Evolutionary conservation across 2,329 filamentous ascomycete species (phyloP).

Genomic region (Acarospora socialis): DNA sequence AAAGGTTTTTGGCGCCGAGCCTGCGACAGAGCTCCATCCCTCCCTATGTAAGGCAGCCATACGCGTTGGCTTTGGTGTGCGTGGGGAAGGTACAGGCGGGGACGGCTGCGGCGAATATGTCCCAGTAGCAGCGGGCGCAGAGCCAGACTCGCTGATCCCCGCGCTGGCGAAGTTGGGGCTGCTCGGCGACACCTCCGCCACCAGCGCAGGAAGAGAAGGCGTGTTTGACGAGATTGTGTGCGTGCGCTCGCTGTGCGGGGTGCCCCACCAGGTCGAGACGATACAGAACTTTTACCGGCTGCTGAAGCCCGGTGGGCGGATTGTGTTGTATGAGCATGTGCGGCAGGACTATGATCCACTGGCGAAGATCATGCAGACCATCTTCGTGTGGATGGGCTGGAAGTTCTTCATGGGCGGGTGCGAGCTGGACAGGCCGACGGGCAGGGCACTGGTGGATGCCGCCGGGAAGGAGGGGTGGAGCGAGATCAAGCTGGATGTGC

Average conservation of each 20-base stretch:
- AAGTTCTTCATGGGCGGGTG: constrained; percentile 8
- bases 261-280: constrained; percentile 34
- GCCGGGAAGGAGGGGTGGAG: no score
- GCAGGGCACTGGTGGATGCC: constrained; percentile 6
- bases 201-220: constrained; percentile 19
- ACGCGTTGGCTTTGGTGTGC: constrained; percentile 29
- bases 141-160: constrained; percentile 31
- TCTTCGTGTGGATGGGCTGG: constrained; percentile 29
- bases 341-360: constrained; percentile 31
- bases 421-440: constrained; percentile 8
- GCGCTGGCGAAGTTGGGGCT: constrained; percentile 31
- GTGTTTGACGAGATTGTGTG: constrained; percentile 43
- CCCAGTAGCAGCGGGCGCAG: constrained; percentile 34
- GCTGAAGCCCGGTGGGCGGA: constrained; percentile 39
- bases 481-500: no score
- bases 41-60: constrained; percentile 28
- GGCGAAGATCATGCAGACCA: constrained; percentile 31
- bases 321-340: constrained; percentile 43
- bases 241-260: constrained; percentile 40
- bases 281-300: constrained; percentile 34
- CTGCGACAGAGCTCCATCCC: constrained; percentile 33
- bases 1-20: constrained; percentile 41
- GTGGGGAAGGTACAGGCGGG: constrained; percentile 24
- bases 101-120: constrained; percentile 35
- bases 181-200: constrained; percentile 13